Base-by-base conservation (phyloP, 2,329 filamentous ascomycete species). In the Graphilbum ipis-grandicollis region DNA sequence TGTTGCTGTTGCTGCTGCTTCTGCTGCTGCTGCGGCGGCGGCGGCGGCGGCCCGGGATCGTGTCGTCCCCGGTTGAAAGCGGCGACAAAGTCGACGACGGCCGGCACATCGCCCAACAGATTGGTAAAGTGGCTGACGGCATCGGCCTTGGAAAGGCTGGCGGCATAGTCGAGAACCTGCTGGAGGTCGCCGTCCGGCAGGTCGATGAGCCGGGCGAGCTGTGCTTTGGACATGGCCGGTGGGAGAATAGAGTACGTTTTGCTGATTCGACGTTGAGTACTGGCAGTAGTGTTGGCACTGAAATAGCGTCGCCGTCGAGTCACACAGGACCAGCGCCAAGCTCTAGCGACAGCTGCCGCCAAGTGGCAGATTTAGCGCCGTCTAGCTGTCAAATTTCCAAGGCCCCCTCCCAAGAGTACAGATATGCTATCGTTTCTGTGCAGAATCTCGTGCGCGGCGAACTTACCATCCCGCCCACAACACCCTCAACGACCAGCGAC, bases 71-170 rank as follows among this genome's bases (percentile, higher is more conserved):
- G 70, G 52, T 93, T 96, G 53, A 88, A 88, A 15, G 75, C 77
- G 1, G 82, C 73, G 44, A 86, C 76, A 52, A 84, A 90, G 48
- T 85, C 78, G 42, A 85, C 60, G 30, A 64, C 69, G 47, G 79
- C 75, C 2, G 85, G 72, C 7, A 81, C 85, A 53, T 93, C 84
- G 35, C 88, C 90, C 0, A 98, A 69, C 37, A 98, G 63, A 50
- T 90, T 84, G 54, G 76, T 79, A 42, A 98, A 78, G 55, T 96
- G 84, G 31, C 85, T 76, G 35, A 75, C 84, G 13, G 83, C 81
- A 44, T 79, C 80, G 36, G 74, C 59, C 50, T 79, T 85, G 17
- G 84, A 75, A 9, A 96, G 66, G 0, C 75, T 79, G 26, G 72
- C 63, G 3, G 82, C 75, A 54, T 94, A 94, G 34, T 82, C 74